Percentiles rank a stretch among this genome's conserved stretches.
Evolutionary conservation across 345 rosid genomes (phyloP).

Genomic region (Garcia nutans): DNA sequence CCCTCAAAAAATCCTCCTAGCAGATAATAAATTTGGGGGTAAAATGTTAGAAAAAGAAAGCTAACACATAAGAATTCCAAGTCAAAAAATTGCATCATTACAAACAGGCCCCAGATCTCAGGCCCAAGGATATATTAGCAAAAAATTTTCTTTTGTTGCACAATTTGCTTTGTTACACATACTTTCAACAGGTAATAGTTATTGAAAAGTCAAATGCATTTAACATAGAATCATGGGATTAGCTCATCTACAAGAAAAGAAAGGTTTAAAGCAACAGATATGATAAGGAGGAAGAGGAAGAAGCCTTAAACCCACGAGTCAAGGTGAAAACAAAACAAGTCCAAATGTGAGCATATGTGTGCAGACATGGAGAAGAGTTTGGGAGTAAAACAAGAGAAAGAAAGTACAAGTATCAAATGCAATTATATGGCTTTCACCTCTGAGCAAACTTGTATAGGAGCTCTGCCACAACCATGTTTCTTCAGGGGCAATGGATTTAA

Average conservation of each 20-base stretch:
- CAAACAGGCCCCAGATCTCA: background rate
- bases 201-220: background rate
- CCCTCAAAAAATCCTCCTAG: conserved; percentile 97
- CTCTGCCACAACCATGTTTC: conserved; percentile 97
- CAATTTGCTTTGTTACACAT: background rate
- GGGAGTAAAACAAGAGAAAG: background rate
- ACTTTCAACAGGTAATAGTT: background rate
- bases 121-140: background rate
- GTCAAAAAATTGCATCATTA: background rate
- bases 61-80: background rate
- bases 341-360: background rate
- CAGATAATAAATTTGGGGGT: conserved; percentile 9
- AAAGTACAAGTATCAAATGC: background rate
- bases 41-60: background rate
- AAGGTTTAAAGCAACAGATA: background rate
- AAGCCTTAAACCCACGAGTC: background rate
- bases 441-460: conserved; percentile 87
- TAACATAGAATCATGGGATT: background rate
- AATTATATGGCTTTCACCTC: conserved; percentile 56
- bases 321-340: background rate
- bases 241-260: background rate
- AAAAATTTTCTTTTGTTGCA: background rate
- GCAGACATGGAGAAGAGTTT: background rate
- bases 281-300: background rate
- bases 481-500: conserved; percentile 90